These are phyloP conservation scores for Amanita pseudoporphyria DNA, from an alignment of 768 basidiomycete genomes.

Conservation along the genomic window DNA sequence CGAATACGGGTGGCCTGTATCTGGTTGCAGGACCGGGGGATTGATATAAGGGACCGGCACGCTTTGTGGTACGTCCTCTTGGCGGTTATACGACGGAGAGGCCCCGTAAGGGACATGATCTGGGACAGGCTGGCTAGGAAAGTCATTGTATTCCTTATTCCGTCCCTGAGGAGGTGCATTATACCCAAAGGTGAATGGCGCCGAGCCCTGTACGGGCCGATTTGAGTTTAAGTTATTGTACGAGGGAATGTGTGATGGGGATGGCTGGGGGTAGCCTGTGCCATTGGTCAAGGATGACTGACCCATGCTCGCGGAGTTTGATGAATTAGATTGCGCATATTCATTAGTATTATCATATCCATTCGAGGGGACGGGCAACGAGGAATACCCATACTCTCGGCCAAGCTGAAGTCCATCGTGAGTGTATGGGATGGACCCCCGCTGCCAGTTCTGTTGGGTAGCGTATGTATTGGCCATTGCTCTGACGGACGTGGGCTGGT, in stretches of 20 bases:
- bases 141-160: neutral
- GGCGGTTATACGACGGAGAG: neutral
- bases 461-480: conserved; percentile 18
- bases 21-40: neutral
- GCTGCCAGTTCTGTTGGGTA: conserved; percentile 17
- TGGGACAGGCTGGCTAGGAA: neutral
- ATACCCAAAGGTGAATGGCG: neutral
- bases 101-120: neutral
- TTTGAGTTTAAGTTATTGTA: neutral
- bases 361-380: conserved; percentile 3
- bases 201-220: neutral
- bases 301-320: conserved; percentile 8
- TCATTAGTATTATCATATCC: neutral
- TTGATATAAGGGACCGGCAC: neutral
- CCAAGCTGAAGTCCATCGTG: conserved; percentile 25
- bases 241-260: neutral
- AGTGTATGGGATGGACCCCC: conserved; percentile 16
- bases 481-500: neutral
- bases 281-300: conserved; percentile 7
- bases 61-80: neutral
- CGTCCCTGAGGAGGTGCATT: neutral
- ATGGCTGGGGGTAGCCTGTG: conserved; percentile 8
- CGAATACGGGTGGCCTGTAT: neutral
- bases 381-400: conserved; percentile 20
- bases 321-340: conserved; percentile 6